Conservation (phyloP, 1,284 basidiomycete genomes). For the Boletus sp. region DNA sequence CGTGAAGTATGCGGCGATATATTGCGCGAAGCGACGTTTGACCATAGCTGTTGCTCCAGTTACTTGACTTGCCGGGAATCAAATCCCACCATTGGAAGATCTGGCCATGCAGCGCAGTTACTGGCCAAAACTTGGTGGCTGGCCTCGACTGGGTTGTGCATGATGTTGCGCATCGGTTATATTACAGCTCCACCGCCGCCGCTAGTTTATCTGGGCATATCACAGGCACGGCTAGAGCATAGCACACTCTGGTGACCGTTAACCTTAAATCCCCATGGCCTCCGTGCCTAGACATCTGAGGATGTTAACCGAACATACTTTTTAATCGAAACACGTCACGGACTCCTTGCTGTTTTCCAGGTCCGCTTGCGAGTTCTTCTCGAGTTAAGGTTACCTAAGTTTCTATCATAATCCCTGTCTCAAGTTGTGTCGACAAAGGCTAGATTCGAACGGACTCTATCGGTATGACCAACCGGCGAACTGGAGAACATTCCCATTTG, state of each 20-base stretch:
- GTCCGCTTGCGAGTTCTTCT: conserved; percentile 11
- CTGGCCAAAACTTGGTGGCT: conserved; percentile 77
- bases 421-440: conserved; percentile 7
- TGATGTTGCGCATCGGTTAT: conserved; percentile 80
- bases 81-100: conserved; percentile 89
- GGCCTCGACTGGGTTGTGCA: conserved; percentile 95
- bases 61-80: conserved; percentile 72
- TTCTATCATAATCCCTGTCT: conserved; percentile 14
- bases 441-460: conserved; percentile 9
- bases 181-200: conserved; percentile 46
- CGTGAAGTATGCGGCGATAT: conserved; percentile 55
- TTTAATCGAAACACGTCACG: conserved; percentile 16
- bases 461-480: conserved; percentile 13
- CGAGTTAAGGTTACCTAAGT: conserved; percentile 3
- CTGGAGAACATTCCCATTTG: conserved; percentile 2
- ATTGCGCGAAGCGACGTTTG: conserved; percentile 9
- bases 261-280: conserved; percentile 8
- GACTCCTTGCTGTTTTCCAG: conserved; percentile 1
- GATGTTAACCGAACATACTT: conserved; percentile 5
- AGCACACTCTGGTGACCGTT: background rate
- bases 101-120: conserved; percentile 88
- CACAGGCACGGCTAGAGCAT: conserved; percentile 2
- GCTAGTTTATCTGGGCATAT: conserved; percentile 3
- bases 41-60: conserved; percentile 42
- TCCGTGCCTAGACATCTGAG: conserved; percentile 13